These are phyloP conservation scores for Syzygium grande DNA, from an alignment of 345 rosid genomes.

Conservation along the genomic window DNA sequence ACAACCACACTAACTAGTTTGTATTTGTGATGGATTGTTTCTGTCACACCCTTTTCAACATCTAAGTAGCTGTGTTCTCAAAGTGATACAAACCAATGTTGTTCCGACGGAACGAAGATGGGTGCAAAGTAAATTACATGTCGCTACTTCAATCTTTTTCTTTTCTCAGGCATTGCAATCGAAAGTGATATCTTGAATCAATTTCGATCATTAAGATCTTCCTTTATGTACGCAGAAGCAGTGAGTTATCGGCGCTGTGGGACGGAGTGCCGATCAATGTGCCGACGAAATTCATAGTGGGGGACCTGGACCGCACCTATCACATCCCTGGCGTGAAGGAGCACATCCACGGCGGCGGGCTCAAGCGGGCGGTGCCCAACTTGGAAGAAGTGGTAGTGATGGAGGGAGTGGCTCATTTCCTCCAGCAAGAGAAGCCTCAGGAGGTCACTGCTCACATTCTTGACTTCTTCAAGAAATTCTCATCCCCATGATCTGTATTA, in stretches of 20 bases:
- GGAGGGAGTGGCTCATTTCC: constrained; percentile 77
- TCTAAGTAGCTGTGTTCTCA: background rate
- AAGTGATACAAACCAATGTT: background rate
- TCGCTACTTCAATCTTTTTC: background rate
- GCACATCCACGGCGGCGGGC: constrained; percentile 39
- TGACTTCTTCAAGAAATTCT: constrained; percentile 59
- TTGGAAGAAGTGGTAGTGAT: constrained; percentile 65
- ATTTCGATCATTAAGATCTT: background rate
- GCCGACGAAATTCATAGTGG: constrained; percentile 76
- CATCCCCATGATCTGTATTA: background rate
- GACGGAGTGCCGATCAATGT: constrained; percentile 47
- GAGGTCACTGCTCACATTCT: constrained; percentile 56
- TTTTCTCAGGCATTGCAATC: background rate
- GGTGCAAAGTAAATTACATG: background rate
- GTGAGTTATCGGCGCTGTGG: constrained; percentile 74
- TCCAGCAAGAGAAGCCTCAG: constrained; percentile 60
- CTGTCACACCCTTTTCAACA: background rate
- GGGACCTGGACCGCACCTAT: constrained; percentile 59
- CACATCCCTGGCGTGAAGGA: constrained; percentile 57
- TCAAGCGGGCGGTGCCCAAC: constrained; percentile 54
- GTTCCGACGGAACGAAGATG: background rate
- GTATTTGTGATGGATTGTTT: background rate
- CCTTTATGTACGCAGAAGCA: constrained; percentile 34
- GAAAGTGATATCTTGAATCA: background rate
- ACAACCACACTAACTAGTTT: background rate